phyloP scores from a whole-genome alignment of 306 rosid genomes.

The Lathyrus aphaca region DNA sequence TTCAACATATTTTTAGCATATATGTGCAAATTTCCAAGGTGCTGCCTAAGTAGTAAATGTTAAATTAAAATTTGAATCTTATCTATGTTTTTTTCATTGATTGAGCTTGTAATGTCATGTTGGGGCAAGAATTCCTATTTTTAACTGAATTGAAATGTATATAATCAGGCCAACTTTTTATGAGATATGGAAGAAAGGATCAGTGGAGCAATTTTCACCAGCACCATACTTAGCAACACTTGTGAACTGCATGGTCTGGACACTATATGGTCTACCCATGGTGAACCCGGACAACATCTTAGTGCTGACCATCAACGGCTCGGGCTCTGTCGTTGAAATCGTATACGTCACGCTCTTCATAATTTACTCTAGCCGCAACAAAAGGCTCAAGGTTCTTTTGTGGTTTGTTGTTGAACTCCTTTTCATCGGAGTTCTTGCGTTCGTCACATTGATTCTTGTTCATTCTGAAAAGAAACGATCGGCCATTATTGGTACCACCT shows the following conservation, averaged over 20 bases:
- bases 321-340: conserved; percentile 61
- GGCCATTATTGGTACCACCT: conserved; percentile 61
- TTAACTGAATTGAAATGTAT: background rate
- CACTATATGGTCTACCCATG: conserved; percentile 78
- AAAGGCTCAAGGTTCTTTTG: conserved; percentile 57
- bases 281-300: conserved; percentile 68
- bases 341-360: conserved; percentile 65
- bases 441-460: conserved; percentile 42
- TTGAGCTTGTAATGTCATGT: background rate
- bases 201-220: conserved; percentile 82
- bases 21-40: no score
- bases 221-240: conserved; percentile 82
- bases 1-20: background rate
- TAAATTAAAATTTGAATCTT: background rate
- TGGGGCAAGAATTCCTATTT: background rate
- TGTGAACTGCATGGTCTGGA: conserved; percentile 86
- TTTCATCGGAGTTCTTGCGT: conserved; percentile 48
- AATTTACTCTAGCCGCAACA: conserved; percentile 56
- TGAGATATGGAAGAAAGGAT: conserved; percentile 66
- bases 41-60: no score
- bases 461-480: conserved; percentile 55
- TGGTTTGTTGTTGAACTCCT: conserved; percentile 50
- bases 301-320: conserved; percentile 74
- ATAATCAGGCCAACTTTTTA: conserved; percentile 73
- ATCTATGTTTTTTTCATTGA: background rate